These are phyloP conservation scores for Aphanocladium album DNA, from an alignment of 2,329 filamentous ascomycete genomes.

Conservation along the genomic window DNA sequence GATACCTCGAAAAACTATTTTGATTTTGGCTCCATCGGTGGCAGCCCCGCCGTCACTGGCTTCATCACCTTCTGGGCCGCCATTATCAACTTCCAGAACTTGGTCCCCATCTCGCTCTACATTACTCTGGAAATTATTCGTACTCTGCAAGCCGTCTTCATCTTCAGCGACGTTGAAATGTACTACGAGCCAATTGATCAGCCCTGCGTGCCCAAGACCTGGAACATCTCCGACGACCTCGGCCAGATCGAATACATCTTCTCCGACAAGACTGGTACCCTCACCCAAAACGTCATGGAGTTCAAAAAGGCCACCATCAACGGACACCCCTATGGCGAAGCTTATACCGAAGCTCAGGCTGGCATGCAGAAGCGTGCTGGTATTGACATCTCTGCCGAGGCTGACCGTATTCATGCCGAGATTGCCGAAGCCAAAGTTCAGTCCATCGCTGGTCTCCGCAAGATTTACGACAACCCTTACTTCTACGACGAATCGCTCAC, in stretches of 20 bases:
- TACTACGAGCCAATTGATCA: conserved; percentile 94
- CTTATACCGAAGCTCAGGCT: conserved; percentile 93
- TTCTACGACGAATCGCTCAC: conserved; percentile 85
- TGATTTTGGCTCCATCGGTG: conserved; percentile 79
- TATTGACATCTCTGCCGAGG: conserved; percentile 78
- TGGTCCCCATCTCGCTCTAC: conserved; percentile 97
- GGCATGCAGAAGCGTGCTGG: conserved; percentile 93
- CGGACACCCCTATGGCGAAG: conserved; percentile 92
- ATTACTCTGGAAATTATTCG: conserved; percentile 96
- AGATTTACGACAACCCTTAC: conserved; percentile 83
- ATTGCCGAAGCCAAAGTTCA: conserved; percentile 72
- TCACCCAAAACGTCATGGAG: conserved; percentile 98
- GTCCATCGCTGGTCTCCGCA: conserved; percentile 68
- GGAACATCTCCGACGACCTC: conserved; percentile 98
- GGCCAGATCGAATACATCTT: conserved; percentile 99
- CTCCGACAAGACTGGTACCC: conserved; percentile 93
- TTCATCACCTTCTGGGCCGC: conserved; percentile 97
- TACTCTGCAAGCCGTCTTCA: conserved; percentile 90
- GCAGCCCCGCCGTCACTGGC: conserved; percentile 69
- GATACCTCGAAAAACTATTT: conserved; percentile 76
- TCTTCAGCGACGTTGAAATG: conserved; percentile 94
- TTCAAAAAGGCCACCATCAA: conserved; percentile 99
- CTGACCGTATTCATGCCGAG: conserved; percentile 63
- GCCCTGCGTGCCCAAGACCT: conserved; percentile 93
- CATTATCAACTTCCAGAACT: conserved; percentile 93